Evolutionary conservation across 2,329 filamentous ascomycete species (phyloP), one percentile per base, ranked within the genome.

Genomic region (Aureobasidium musti): DNA sequence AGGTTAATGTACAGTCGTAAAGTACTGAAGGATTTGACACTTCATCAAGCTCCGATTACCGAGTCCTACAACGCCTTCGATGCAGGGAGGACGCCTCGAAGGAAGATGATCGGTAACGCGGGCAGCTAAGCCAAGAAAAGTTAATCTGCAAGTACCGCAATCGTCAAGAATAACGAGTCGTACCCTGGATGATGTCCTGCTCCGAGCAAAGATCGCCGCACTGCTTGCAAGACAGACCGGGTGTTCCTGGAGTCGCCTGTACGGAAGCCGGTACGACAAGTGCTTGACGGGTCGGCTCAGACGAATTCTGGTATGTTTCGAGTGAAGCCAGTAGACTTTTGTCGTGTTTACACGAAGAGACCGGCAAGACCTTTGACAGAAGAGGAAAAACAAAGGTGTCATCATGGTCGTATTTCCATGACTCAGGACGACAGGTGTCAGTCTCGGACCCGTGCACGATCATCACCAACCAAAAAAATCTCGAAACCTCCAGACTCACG

Each of bases 61-160:
- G 3, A 53, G 50, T 35, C 3, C 26, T 19, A n/a, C 28, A 14
- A 19, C 8, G 10, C 3, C 19, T 19, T 39, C 54, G 37, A 41
- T 33, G 54, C 54, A 59, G 37, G 37, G 37, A 30, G 14, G 17
- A 59, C 21, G 35, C 54, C 37, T 59, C 10, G 35, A 13, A 53
- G 14, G 37, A 43, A 43, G 21, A 43, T 59, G 54, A 59, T 59
- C 54, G 54, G 26, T 37, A 43, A 59, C 54, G 54, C 45, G 54
- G 53, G 21, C 11, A 41, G 26, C 5, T 26, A 19, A n/a, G 39
- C n/a, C 54, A 59, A 26, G 23, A 5, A 30, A 30, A 45, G 54
- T 17, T 23, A 39, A 39, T 43, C 26, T 30, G 1, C 3, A 2
- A 33, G n/a, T 30, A 13, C 26, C 33, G 50, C 35, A 35, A 53